These are phyloP conservation scores for Lactarius sp. DNA, from an alignment of 768 basidiomycete genomes.

Conservation along the genomic window DNA sequence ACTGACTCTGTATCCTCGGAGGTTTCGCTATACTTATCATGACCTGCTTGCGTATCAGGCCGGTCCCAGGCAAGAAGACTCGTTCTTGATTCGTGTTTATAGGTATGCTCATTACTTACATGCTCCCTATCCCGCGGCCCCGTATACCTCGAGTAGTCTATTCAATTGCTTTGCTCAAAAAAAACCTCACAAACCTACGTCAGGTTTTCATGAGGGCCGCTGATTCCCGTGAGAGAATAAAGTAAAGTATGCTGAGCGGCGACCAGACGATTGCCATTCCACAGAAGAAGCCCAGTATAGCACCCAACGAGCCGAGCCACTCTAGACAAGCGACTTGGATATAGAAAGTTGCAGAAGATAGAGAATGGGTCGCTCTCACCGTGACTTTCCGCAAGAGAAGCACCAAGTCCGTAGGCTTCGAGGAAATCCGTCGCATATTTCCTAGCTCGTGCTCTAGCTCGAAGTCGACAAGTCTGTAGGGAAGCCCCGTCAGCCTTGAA, in stretches of 20 bases:
- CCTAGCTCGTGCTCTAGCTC: neutral
- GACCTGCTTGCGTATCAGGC: too few species aligned
- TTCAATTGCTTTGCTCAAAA: too few species aligned
- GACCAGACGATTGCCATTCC: slow-evolving; percentile 12
- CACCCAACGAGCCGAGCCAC: slow-evolving; percentile 6
- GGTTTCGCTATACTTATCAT: too few species aligned
- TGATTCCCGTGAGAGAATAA: neutral
- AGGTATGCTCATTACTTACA: too few species aligned
- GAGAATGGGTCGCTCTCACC: neutral
- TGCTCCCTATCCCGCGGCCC: too few species aligned
- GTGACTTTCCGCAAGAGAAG: neutral
- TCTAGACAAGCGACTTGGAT: neutral
- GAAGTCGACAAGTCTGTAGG: neutral
- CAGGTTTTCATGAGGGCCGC: neutral
- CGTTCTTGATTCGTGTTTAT: too few species aligned
- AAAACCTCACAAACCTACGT: too few species aligned
- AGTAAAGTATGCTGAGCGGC: slow-evolving; percentile 2
- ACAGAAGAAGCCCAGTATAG: slow-evolving; percentile 10
- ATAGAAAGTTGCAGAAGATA: neutral
- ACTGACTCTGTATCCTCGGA: too few species aligned
- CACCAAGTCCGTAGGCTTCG: neutral
- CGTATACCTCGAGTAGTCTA: too few species aligned
- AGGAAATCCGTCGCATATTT: neutral
- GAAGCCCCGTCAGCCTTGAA: neutral
- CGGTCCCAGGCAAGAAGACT: too few species aligned